Percentiles rank a stretch among this genome's conserved stretches.
phyloP scores from a whole-genome alignment of 495 filamentous ascomycete genomes.

The Podospora bellae-mahoneyi region DNA sequence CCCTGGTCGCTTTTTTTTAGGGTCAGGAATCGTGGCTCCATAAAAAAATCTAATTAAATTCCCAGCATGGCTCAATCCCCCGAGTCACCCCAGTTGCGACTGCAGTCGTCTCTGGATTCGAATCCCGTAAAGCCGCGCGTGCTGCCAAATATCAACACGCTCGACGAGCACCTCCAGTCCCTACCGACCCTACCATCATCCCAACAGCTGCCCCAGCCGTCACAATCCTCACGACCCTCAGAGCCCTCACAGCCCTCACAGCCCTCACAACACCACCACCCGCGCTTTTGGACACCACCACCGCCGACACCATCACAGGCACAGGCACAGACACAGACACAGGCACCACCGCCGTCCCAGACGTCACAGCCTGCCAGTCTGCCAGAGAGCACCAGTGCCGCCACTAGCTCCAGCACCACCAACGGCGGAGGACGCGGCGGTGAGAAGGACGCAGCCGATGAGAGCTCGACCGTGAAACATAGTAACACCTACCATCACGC shows the following conservation, averaged over 20 bases:
- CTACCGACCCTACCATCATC: neutral
- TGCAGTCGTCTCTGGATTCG: conserved; percentile 31
- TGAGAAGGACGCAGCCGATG: conserved; percentile 21
- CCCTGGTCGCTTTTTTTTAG: conserved; percentile 35
- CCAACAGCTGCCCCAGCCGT: neutral
- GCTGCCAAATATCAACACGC: conserved; percentile 25
- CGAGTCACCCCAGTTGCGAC: conserved; percentile 33
- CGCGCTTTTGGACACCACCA: neutral
- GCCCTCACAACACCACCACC: conserved; percentile 18
- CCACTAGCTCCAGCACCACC: conserved; percentile 10
- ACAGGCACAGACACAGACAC: conserved; percentile 3
- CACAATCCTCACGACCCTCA: conserved; percentile 10
- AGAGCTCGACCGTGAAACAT: conserved; percentile 20
- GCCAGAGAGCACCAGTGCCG: conserved; percentile 4
- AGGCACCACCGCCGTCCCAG: conserved; percentile 1
- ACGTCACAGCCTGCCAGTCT: conserved; percentile 6
- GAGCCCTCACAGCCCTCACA: conserved; percentile 17
- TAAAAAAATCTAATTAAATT: conserved; percentile 46
- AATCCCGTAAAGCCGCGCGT: conserved; percentile 29
- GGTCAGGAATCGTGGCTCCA: conserved; percentile 41
- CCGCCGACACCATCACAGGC: conserved; percentile 6
- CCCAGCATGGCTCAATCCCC: conserved; percentile 43
- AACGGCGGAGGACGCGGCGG: conserved; percentile 20
- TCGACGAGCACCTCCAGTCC: conserved; percentile 14
- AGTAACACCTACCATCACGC: conserved; percentile 17